These are phyloP conservation scores for Yarrowia sp. DNA, from an alignment of 805 yeast species.

Conservation along the genomic window DNA sequence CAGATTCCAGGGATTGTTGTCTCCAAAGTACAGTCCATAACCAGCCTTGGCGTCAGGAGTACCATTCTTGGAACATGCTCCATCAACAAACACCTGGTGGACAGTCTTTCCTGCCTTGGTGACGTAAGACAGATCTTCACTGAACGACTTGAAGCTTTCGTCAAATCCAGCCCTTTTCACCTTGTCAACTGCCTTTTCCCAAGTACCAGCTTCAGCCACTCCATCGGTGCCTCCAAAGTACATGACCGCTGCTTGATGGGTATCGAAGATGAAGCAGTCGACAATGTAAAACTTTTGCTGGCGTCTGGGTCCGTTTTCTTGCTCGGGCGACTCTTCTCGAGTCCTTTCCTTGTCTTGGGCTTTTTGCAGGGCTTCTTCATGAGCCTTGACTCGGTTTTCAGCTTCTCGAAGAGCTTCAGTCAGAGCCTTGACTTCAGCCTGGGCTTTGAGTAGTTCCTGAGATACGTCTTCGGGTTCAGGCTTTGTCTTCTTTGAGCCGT, in stretches of 20 bases:
- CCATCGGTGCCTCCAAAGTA: neutral
- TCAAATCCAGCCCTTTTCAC: neutral
- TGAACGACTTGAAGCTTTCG: neutral
- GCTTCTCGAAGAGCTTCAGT: neutral
- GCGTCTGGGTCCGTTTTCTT: neutral
- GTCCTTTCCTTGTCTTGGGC: neutral
- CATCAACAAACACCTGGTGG: conserved; percentile 10
- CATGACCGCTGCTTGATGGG: neutral
- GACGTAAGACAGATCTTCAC: neutral
- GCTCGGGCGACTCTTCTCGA: too few relatives aligned
- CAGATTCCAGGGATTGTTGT: neutral
- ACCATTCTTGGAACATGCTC: neutral
- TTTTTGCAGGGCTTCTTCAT: neutral
- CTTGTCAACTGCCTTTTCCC: neutral
- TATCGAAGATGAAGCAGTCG: conserved; percentile 1
- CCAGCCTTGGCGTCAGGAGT: neutral
- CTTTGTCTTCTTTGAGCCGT: neutral
- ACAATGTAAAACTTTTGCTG: neutral
- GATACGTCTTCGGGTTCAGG: neutral
- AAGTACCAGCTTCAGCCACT: neutral
- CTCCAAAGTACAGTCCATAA: neutral
- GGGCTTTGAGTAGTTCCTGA: neutral
- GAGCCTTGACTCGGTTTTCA: neutral
- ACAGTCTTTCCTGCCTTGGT: neutral
- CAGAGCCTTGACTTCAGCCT: neutral